Percentiles rank a stretch among this genome's conserved stretches.
Evolutionary conservation across 2,329 filamentous ascomycete genomes (phyloP).

Genomic region (Byssoonygena ceratinophila): DNA sequence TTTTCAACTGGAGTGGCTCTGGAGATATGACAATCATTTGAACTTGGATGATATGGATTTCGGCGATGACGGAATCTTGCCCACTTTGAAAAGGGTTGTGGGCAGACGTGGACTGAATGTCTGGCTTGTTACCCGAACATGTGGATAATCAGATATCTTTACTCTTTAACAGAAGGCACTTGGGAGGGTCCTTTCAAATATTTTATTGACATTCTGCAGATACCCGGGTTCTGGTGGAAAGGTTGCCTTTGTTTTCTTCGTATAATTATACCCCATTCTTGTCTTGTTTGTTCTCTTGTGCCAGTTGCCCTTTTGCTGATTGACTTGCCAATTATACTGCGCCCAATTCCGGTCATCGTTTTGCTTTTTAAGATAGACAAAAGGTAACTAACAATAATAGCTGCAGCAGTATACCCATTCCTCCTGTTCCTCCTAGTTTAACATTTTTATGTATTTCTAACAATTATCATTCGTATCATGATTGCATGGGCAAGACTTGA

Average conservation of each 20-base stretch:
- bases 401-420: no score
- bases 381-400: neutral
- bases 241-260: neutral
- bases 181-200: neutral
- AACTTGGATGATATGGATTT: slow-evolving; percentile 46
- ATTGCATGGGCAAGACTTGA: no score
- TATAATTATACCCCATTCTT: neutral
- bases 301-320: neutral
- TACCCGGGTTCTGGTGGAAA: slow-evolving; percentile 4
- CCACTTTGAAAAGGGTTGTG: slow-evolving; percentile 38
- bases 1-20: slow-evolving; percentile 31
- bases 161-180: neutral
- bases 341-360: neutral
- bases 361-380: neutral
- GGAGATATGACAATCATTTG: slow-evolving; percentile 38
- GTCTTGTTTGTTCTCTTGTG: neutral
- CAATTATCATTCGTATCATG: no score
- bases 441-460: no score
- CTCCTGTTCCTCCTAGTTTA: no score
- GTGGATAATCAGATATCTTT: neutral
- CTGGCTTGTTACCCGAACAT: slow-evolving; percentile 32
- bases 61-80: slow-evolving; percentile 38
- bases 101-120: slow-evolving; percentile 41
- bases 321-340: neutral
- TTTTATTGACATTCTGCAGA: neutral